Base-by-base conservation (phyloP, 768 basidiomycete species). In the Amanita brunnescens region DNA sequence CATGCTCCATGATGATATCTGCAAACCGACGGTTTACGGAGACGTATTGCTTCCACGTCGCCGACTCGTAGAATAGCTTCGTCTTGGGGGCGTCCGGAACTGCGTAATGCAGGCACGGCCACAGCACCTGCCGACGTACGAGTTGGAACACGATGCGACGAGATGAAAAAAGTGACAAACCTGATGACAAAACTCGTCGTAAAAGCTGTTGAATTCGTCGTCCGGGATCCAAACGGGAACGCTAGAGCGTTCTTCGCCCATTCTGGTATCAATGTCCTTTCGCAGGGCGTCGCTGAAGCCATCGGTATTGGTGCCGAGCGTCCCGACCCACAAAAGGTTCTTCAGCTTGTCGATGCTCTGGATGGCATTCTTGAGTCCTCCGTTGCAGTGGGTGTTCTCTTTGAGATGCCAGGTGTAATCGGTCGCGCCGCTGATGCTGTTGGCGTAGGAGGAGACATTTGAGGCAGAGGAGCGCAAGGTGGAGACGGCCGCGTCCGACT, bases 21-120 rank as follows among this genome's bases (percentile, higher is more conserved):
- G 94, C 94, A 61, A 96, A 97, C 40, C 86, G 83, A 62, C 86
- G 75, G 71, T 99, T 99, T 54, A 94, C 91, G 9, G 85, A 77
- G 53, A 83, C 80, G 64, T 97, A 98, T 57, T 92, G 85, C 57
- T 83, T 80, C 73, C 82, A 97, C 0, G 84, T 78, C 0, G 76
- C 85, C 29, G 80, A 81, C 67, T 92, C 88, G 65, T 85, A 88
- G 63, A 87, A 89, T 34, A 78, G 63, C 55, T 87, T 90, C 0
- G 85, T 91, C 68, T 87, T 90, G 0, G 89, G 89, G 1, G 89
- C 90, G 60, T 91, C 89, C 2, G 89, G 89, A 43, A 91, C 78
- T 8, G 86, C 85, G 59, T 90, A 92, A 64, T 92, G 90, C 14
- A 93, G 70, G 56, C 83, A 85, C 0, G 90, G 90, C 90, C 90